These are phyloP conservation scores for Lasiodiplodia citricola DNA, from an alignment of 2,329 filamentous ascomycete species.

Conservation along the genomic window DNA sequence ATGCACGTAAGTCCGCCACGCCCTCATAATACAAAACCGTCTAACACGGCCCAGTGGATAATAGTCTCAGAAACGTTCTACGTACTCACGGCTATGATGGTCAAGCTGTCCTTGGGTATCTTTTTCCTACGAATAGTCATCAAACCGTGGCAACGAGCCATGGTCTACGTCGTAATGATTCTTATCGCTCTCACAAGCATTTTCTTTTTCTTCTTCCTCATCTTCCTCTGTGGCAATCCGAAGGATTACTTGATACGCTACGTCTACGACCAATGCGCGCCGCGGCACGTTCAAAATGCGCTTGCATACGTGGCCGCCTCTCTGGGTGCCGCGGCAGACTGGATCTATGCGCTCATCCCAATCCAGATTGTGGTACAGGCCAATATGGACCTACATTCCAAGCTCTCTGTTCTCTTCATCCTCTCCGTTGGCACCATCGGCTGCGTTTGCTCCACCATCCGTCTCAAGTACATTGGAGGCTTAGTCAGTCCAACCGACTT, in stretches of 20 bases:
- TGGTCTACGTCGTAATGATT: slow-evolving; percentile 34
- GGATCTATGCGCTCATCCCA: slow-evolving; percentile 39
- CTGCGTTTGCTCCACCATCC: slow-evolving; percentile 59
- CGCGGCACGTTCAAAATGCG: slow-evolving; percentile 55
- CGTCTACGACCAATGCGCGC: slow-evolving; percentile 47
- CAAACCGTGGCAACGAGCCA: slow-evolving; percentile 43
- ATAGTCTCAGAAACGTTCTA: slow-evolving; percentile 46
- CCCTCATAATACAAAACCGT: too few relatives aligned
- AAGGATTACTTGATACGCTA: slow-evolving; percentile 40
- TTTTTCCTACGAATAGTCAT: slow-evolving; percentile 54
- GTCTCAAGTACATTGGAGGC: slow-evolving; percentile 54
- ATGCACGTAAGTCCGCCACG: slow-evolving; percentile 15
- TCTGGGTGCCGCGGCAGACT: slow-evolving; percentile 40
- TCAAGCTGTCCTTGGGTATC: slow-evolving; percentile 53
- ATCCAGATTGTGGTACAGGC: slow-evolving; percentile 60
- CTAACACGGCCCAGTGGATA: slow-evolving; percentile 35
- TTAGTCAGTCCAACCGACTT: slow-evolving; percentile 51
- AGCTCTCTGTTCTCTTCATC: slow-evolving; percentile 59
- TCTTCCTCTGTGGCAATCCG: slow-evolving; percentile 56
- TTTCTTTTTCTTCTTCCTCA: slow-evolving; percentile 56
- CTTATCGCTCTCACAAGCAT: slow-evolving; percentile 41
- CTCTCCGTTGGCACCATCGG: slow-evolving; percentile 57
- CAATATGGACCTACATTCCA: slow-evolving; percentile 60
- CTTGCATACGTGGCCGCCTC: slow-evolving; percentile 53
- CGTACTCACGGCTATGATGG: slow-evolving; percentile 45